These are phyloP conservation scores for Exophiala oligosperma DNA, from an alignment of 2,329 filamentous ascomycete genomes.

Conservation along the genomic window DNA sequence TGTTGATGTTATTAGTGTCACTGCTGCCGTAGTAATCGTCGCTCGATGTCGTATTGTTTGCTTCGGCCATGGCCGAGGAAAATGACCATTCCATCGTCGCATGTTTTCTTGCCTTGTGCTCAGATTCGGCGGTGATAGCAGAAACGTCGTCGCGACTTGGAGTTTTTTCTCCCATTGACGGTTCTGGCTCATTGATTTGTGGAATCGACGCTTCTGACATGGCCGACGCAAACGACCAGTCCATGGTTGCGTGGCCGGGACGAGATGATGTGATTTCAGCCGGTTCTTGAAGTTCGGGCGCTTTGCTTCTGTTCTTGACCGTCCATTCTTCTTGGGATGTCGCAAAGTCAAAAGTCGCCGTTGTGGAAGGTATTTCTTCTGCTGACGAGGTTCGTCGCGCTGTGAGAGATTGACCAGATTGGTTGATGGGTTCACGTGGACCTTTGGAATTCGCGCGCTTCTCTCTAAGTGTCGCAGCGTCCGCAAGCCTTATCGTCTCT, in stretches of 20 bases:
- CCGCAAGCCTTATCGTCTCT: slow-evolving; percentile 51
- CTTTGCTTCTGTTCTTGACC: slow-evolving; percentile 21
- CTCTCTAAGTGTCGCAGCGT: slow-evolving; percentile 57
- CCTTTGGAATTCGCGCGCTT: slow-evolving; percentile 51
- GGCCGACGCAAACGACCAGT: slow-evolving; percentile 45
- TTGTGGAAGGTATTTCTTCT: slow-evolving; percentile 40
- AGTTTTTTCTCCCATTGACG: not conserved
- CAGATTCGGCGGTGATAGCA: not conserved
- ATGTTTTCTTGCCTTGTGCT: slow-evolving; percentile 31
- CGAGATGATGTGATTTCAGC: slow-evolving; percentile 26
- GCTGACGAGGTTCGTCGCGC: slow-evolving; percentile 28
- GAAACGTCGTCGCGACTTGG: too few species aligned
- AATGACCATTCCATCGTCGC: slow-evolving; percentile 42
- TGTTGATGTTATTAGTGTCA: too few species aligned
- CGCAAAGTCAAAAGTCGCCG: slow-evolving; percentile 51
- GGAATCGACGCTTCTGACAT: slow-evolving; percentile 36
- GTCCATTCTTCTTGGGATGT: slow-evolving; percentile 30
- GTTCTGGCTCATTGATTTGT: slow-evolving; percentile 16
- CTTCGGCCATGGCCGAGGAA: slow-evolving; percentile 44
- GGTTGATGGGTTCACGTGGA: slow-evolving; percentile 39
- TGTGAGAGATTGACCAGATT: slow-evolving; percentile 35
- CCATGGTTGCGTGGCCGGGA: slow-evolving; percentile 30
- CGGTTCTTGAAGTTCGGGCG: slow-evolving; percentile 26
- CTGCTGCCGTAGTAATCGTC: too few species aligned
- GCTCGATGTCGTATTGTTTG: not conserved